Base-by-base conservation (phyloP, 352 stramenopile species). In the Globisporangium emineosum region DNA sequence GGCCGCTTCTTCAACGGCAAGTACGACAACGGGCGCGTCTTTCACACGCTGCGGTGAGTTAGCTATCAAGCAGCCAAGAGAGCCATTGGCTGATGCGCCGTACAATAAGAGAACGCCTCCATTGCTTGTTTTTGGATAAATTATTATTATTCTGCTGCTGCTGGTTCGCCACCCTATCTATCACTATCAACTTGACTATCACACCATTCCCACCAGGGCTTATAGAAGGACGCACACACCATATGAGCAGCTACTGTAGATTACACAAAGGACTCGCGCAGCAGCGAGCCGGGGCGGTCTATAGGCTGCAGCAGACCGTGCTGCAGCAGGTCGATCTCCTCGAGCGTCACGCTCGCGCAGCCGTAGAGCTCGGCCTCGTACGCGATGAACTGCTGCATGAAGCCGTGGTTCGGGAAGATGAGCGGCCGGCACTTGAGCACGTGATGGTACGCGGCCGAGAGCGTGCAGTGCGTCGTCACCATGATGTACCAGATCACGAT, bases 401-500 rank as follows among this genome's bases (percentile, higher is more conserved):
- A 94, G 56, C 81, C 79, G 47, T 76, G 76, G 64, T 91, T 94
- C 3, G 86, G 86, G 61, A 90, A 92, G 67, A 94, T 90, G 21
- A 92, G 72, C 40, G 79, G 81, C 2, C 86, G 79, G 49, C 81
- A 83, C 61, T 86, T 82, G 63, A 91, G 79, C 61, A 92, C 86
- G 78, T 91, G 81, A 45, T 76, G 84, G 72, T 92, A 94, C 47
- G 86, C 86, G 32, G 83, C 80, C 37, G 83, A 89, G 10, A 94
- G 67, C 27, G 83, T 88, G 59, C 83, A 90, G 55, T 80, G 77
- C 57, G 78, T 90, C 49, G 79, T 69, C 30, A 82, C 73, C 83
- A 94, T 92, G 30, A 94, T 65, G 71, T 90, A 94, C 78, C 77
- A 88, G 51, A 94, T 89, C 45, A 83, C 86, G 43, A 92, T 80